Evolutionary conservation across 768 basidiomycete genomes (phyloP), one percentile per base, ranked within the genome.

Genomic region (Steccherinum ochraceum): DNA sequence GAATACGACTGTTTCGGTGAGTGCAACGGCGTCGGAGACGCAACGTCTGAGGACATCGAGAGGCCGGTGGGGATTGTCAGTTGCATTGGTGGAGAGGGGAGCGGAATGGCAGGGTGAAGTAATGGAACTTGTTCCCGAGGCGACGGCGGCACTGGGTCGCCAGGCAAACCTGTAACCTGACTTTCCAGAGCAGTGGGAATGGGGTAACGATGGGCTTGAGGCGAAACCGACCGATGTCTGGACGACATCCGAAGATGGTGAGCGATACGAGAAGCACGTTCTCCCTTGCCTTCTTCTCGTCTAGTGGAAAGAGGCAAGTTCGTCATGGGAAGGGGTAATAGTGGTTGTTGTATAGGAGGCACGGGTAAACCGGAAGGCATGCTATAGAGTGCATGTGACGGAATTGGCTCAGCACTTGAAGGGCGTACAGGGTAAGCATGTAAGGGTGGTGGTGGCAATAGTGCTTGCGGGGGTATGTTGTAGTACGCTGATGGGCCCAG

Each of bases 1-100:
- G 72, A 64, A 51, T 73, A 80, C 0, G 81, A 79, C 40, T 73
- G 73, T 56, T 83, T 84, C 4, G 86, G 85, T 0, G 84, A 86
- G 16, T 79, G 72, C 47, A 84, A 69, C 0, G 88, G 87, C 5
- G 83, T 79, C 2, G 89, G 87, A 0, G 86, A 86, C 1, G 77
- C 59, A 5, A 72, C 68, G 4, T 69, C 69, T 11, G 62, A 56
- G 56, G 30, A 12, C 64, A 16, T 19, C 60, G 27, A 40, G 41
- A 40, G 47, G 44, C 24, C 24, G 21, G 40, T n/a, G 19, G 27
- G 26, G 20, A 30, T 42, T 16, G 39, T 18, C 48, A 48, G 20
- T 49, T 20, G 24, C 47, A 35, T 27, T 23, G 30, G 47, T 35
- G 47, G 35, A 48, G 24, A 18, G 5, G 47, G 27, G 11, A 11